Evolutionary conservation across 805 yeast species (phyloP).

Genomic region (Monosporozyma yasuniensis): DNA sequence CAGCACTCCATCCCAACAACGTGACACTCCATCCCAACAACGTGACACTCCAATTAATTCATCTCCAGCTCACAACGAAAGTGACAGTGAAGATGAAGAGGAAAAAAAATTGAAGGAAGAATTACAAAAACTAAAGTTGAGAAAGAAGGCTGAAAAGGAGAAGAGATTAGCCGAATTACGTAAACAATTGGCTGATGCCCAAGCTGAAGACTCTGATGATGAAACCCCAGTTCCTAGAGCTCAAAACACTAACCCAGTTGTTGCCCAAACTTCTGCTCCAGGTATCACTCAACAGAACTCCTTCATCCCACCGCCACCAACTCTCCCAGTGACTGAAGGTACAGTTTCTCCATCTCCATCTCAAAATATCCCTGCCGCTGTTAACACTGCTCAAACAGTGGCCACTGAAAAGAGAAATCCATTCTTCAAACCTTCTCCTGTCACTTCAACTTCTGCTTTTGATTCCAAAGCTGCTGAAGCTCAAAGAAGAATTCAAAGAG

Average conservation of each 20-base stretch:
- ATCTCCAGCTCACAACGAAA: not conserved
- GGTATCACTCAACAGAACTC: not conserved
- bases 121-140: conserved; percentile 36
- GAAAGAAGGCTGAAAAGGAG: conserved; percentile 51
- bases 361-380: not conserved
- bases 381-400: not conserved
- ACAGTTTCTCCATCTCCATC: not conserved
- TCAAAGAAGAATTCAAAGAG: conserved; percentile 65
- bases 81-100: conserved; percentile 40
- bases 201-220: conserved; percentile 33
- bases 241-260: not conserved
- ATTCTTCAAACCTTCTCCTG: conserved; percentile 38
- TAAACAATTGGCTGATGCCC: conserved; percentile 49
- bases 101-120: conserved; percentile 36
- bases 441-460: conserved; percentile 27
- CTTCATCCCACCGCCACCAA: not conserved
- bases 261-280: not conserved
- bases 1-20: not conserved
- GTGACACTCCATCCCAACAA: not conserved
- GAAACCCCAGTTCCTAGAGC: conserved; percentile 8
- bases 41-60: not conserved
- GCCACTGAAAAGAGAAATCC: conserved; percentile 35
- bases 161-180: conserved; percentile 49
- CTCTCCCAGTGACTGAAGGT: not conserved
- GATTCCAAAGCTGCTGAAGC: conserved; percentile 50